Evolutionary conservation across 2,329 filamentous ascomycete species (phyloP).

Genomic region (Didymella arachidicola): DNA sequence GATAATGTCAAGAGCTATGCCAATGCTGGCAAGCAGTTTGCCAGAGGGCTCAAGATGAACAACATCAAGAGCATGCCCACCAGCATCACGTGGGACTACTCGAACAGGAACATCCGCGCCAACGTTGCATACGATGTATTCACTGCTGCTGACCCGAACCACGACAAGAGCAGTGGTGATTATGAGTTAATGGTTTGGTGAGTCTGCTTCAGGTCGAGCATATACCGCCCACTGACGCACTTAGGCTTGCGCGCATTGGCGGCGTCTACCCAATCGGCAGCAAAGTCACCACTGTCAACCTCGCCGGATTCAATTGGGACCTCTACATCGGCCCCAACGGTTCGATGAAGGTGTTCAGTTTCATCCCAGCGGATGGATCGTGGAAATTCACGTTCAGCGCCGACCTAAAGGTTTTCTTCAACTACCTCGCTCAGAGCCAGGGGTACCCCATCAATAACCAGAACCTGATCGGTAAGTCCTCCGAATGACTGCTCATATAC

Average conservation of each 20-base stretch:
- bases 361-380: slow-evolving; percentile 52
- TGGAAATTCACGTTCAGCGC: slow-evolving; percentile 60
- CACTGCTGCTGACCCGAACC: slow-evolving; percentile 32
- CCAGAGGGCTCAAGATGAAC: slow-evolving; percentile 25
- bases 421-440: slow-evolving; percentile 61
- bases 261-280: slow-evolving; percentile 30
- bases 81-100: slow-evolving; percentile 30
- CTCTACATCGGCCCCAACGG: slow-evolving; percentile 67
- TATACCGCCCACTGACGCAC: neutral
- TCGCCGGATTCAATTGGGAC: slow-evolving; percentile 62
- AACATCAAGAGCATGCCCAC: slow-evolving; percentile 33
- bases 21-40: slow-evolving; percentile 30
- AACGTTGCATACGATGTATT: slow-evolving; percentile 42
- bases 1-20: slow-evolving; percentile 39
- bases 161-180: slow-evolving; percentile 35
- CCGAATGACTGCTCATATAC: neutral
- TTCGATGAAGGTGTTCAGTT: slow-evolving; percentile 67
- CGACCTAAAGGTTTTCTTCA: slow-evolving; percentile 65
- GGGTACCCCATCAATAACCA: slow-evolving; percentile 46
- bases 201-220: neutral
- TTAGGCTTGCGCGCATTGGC: slow-evolving; percentile 29
- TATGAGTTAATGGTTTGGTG: slow-evolving; percentile 40
- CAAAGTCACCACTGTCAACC: slow-evolving; percentile 43
- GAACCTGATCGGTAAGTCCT: slow-evolving; percentile 34
- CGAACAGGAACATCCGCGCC: slow-evolving; percentile 23